Base-by-base conservation (phyloP, 805 yeast species). In the Cyberlindnera saturnus region DNA sequence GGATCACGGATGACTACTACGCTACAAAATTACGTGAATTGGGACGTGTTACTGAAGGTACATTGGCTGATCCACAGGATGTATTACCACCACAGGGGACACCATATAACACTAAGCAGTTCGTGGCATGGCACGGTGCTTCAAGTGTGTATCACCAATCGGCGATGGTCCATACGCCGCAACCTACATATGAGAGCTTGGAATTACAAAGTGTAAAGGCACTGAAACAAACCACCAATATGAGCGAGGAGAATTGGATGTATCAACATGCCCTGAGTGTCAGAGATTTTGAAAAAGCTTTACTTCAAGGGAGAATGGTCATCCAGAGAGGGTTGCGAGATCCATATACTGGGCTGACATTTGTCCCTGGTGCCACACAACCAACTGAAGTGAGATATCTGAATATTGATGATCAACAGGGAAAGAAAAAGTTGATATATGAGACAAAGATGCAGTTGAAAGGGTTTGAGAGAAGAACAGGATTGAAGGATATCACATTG, bases 1-100 rank as follows among this genome's bases (percentile, higher is more conserved):
- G 84, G 51, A 83, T 86, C 26, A 72, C 68, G 11, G 99, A 93
- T 66, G 99, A 93, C 63, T 93, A 90, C 62, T 86, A 90, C 70
- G 95, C 81, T 0, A 66, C 74, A 29, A 71, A 64, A 38, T 68
- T 75, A 3, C 63, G 66, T 16, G 64, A 59, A 29, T 73, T 70
- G 36, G 77, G 76, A 20, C 89, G 88, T 32, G 83, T 78, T 26
- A 73, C 74, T 15, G 79, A 80, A 42, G 96, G 95, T 19, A 84
- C 81, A 46, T 62, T 74, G 36, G 89, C 87, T 1, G 86, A 80
- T 50, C 84, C 85, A 2, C 73, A 66, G n/a, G 86, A 80, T 52
- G 55, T 50, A 23, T 50, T 68, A 18, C 73, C 75, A 28, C 55
- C 65, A 44, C 53, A 66, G 40, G 72, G 79, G 39, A 62, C 60